These are phyloP conservation scores for Syncephalis plumigaleata DNA, from an alignment of 371 early-diverging fungal genomes.

Conservation along the genomic window DNA sequence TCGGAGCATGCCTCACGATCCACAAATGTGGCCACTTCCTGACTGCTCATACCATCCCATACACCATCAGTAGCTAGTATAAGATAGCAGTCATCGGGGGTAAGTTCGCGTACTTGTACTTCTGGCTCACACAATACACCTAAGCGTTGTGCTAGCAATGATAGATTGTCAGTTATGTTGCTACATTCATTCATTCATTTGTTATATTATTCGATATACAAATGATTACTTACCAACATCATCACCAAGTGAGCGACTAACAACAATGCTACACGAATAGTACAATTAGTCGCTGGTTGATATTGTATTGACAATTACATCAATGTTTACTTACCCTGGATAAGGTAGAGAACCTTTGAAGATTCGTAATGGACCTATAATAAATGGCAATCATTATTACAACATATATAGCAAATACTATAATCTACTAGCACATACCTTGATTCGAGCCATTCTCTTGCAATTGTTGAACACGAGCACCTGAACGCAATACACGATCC, in stretches of 20 bases:
- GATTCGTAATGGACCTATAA: not conserved
- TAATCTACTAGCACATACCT: not conserved
- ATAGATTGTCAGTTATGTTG: not conserved
- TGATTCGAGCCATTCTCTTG: not conserved
- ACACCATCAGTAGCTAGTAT: slow-evolving; percentile 88
- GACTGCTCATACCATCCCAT: slow-evolving; percentile 72
- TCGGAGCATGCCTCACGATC: slow-evolving; percentile 10
- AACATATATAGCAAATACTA: not conserved
- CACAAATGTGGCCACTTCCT: slow-evolving; percentile 40
- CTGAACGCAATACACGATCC: not conserved
- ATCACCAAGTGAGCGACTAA: not conserved
- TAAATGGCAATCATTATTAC: not conserved
- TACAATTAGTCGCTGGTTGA: no score
- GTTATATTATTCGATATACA: not conserved
- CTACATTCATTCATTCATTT: not conserved
- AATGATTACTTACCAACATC: not conserved
- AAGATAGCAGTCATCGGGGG: slow-evolving; percentile 54
- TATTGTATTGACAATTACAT: not conserved
- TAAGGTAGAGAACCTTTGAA: slow-evolving; percentile 1
- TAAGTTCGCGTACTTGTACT: slow-evolving; percentile 40
- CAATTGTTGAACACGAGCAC: slow-evolving; percentile 1
- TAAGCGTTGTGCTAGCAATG: not conserved
- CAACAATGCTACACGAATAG: not conserved
- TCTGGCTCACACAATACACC: slow-evolving; percentile 31
- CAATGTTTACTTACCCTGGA: not conserved